Evolutionary conservation across 257 asterid genomes (phyloP), one percentile per base, ranked within the genome.

Genomic region (Rauvolfia tetraphylla): DNA sequence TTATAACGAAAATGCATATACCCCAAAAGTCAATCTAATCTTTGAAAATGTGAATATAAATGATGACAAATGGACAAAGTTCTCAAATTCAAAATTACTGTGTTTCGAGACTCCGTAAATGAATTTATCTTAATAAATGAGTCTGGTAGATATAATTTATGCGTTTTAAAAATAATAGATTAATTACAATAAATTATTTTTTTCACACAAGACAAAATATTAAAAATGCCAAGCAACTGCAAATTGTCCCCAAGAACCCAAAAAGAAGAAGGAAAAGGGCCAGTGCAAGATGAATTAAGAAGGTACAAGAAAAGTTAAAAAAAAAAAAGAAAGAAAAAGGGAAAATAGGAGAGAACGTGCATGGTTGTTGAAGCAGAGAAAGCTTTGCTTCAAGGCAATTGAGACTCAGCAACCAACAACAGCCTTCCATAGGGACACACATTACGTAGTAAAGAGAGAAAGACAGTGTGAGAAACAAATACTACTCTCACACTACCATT

Each of bases 331-430:
- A 79, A 15, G 39, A 71, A 33, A 65, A 71, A 78, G 62, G 49
- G 65, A 82, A 48, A 72, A 79, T n/a, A n/a, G n/a, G 39, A 79
- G 84, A 80, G 84, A 84, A 65, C 74, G 81, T 71, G 72, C 59
- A 74, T 49, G 87, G 87, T 85, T 71, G 92, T 90, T 85, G 91
- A 79, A 82, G 81, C 76, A 76, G 83, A 84, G 79, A 82, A 86
- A 86, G 81, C 93, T 90, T 88, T 86, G 82, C 89, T 87, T 90
- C 88, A 58, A 88, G 93, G 96, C 96, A 90, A 92, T 90, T 96
- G 89, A 84, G 93, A 90, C 97, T 89, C 89, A 85, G 89, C 96
- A 92, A 83, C 97, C 84, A 90, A 87, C 96, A 85, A 13, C 83
- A 51, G 54, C 80, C 48, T 79, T 14, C 78, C 3, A 78, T 49